These are phyloP conservation scores for Leptographium flavum DNA, from an alignment of 2,329 filamentous ascomycete genomes.

Conservation along the genomic window DNA sequence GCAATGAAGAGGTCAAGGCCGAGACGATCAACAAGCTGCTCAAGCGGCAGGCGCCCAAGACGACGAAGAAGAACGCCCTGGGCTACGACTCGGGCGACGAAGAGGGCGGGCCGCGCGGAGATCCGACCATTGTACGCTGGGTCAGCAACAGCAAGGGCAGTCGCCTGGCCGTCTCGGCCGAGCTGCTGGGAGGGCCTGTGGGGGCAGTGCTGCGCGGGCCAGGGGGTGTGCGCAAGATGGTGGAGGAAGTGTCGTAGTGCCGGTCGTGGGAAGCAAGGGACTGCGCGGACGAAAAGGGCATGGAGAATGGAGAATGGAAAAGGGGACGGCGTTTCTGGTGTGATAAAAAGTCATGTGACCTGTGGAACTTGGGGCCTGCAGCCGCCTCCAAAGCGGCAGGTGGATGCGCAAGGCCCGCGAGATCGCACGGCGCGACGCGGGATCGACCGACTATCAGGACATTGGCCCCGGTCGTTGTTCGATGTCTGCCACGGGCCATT, in stretches of 20 bases:
- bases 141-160: conserved; percentile 52
- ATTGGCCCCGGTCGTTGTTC: no score
- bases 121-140: conserved; percentile 55
- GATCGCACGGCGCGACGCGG: no score
- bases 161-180: conserved; percentile 48
- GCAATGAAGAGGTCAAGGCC: conserved; percentile 50
- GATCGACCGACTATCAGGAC: no score
- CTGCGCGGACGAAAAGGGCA: no score
- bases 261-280: background rate
- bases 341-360: no score
- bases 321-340: no score
- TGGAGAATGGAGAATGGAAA: no score
- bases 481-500: no score
- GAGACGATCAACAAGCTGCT: conserved; percentile 85
- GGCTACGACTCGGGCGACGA: conserved; percentile 33
- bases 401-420: no score
- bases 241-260: conserved; percentile 36
- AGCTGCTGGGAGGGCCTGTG: conserved; percentile 49
- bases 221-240: conserved; percentile 29
- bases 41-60: conserved; percentile 72
- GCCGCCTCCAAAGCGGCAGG: no score
- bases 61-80: conserved; percentile 35
- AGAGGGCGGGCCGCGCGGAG: conserved; percentile 19
- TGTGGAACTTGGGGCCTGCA: no score
- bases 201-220: conserved; percentile 39